These are phyloP conservation scores for Pseudocercospora cruenta DNA, from an alignment of 2,329 filamentous ascomycete genomes.

Conservation along the genomic window DNA sequence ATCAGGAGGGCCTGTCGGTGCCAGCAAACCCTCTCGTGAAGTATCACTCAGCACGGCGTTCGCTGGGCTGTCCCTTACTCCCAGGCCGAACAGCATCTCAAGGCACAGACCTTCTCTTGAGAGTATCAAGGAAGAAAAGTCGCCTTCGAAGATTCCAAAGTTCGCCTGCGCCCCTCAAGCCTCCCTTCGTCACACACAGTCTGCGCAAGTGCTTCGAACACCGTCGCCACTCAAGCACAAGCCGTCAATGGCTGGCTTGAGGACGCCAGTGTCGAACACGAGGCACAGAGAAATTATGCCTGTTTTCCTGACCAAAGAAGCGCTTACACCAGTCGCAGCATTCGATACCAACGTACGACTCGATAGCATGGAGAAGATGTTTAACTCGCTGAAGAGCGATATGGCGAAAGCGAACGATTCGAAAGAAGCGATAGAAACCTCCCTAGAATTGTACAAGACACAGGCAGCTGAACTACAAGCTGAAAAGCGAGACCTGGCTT, in stretches of 20 bases:
- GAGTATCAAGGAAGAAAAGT: constrained; percentile 37
- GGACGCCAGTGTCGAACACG: constrained; percentile 31
- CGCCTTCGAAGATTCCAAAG: constrained; percentile 42
- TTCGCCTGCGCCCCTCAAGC: constrained; percentile 34
- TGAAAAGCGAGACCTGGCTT: constrained; percentile 48
- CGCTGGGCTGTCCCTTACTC: constrained; percentile 33
- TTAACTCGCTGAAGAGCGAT: constrained; percentile 70
- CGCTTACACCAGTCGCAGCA: constrained; percentile 56
- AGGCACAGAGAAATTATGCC: constrained; percentile 52
- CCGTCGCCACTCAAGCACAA: constrained; percentile 37
- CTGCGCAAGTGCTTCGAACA: constrained; percentile 34
- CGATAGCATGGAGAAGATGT: constrained; percentile 74
- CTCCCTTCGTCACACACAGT: constrained; percentile 37
- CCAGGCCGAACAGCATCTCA: constrained; percentile 24
- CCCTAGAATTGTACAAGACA: constrained; percentile 72
- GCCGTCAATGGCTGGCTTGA: constrained; percentile 31
- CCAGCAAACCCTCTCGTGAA: constrained; percentile 34
- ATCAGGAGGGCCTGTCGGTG: constrained; percentile 30
- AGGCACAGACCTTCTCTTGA: constrained; percentile 37
- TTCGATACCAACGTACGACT: constrained; percentile 81
- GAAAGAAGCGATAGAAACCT: constrained; percentile 71
- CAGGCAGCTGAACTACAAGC: constrained; percentile 47
- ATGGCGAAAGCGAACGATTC: constrained; percentile 71
- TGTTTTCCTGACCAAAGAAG: constrained; percentile 69
- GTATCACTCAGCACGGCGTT: constrained; percentile 37